phyloP scores from a whole-genome alignment of 768 basidiomycete genomes.

The Leucocoprinus sp. region DNA sequence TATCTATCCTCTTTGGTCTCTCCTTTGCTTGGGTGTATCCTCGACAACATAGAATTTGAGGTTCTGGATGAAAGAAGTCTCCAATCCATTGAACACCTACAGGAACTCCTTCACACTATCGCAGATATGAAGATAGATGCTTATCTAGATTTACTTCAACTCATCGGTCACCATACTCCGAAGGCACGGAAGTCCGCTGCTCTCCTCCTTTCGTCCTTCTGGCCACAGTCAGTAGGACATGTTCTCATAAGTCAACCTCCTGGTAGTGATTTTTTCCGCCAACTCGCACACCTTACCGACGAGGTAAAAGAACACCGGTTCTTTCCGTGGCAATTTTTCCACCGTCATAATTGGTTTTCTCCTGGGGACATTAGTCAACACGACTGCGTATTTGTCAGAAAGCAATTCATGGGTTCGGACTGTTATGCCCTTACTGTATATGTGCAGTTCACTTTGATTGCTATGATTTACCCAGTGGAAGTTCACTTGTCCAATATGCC shows the following conservation, averaged over 20 bases:
- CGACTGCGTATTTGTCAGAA: slow-evolving; percentile 50
- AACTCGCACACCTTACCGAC: slow-evolving; percentile 3
- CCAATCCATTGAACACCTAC: slow-evolving; percentile 26
- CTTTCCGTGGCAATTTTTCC: slow-evolving; percentile 53
- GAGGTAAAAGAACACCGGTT: slow-evolving; percentile 54
- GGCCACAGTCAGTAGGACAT: slow-evolving; percentile 68
- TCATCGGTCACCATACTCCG: slow-evolving; percentile 58
- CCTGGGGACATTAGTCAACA: slow-evolving; percentile 27
- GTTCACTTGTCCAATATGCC: slow-evolving; percentile 46
- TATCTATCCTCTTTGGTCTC: slow-evolving; percentile 54
- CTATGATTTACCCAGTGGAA: slow-evolving; percentile 64
- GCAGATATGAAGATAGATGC: slow-evolving; percentile 55
- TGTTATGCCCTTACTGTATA: slow-evolving; percentile 65
- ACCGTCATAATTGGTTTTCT: slow-evolving; percentile 16
- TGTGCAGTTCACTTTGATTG: slow-evolving; percentile 72
- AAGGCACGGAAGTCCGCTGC: slow-evolving; percentile 48
- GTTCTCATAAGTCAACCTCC: slow-evolving; percentile 42
- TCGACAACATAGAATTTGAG: slow-evolving; percentile 31
- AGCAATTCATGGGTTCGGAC: slow-evolving; percentile 55
- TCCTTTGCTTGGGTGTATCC: slow-evolving; percentile 46
- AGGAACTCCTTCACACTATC: slow-evolving; percentile 46
- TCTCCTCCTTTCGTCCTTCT: slow-evolving; percentile 48
- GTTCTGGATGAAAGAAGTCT: slow-evolving; percentile 30
- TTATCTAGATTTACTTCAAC: slow-evolving; percentile 63
- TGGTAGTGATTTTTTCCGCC: slow-evolving; percentile 23